Conservation (phyloP, 2,329 filamentous ascomycete species). For the Phaeoacremonium minimum region DNA sequence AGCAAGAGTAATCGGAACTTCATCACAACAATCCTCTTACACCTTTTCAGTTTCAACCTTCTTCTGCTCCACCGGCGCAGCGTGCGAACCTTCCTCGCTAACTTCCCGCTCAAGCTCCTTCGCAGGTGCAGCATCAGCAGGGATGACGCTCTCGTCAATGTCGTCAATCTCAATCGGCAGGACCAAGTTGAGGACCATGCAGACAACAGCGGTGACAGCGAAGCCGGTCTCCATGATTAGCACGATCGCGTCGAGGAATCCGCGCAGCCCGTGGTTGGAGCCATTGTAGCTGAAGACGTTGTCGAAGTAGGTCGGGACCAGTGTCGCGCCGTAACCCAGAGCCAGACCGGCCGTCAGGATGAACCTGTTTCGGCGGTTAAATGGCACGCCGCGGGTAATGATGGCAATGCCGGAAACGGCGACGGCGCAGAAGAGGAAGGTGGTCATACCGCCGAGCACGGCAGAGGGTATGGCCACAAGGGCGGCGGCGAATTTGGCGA, state of each 20-base stretch:
- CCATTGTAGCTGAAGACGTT: slow-evolving; percentile 71
- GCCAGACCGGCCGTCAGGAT: slow-evolving; percentile 73
- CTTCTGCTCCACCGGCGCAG: slow-evolving; percentile 1
- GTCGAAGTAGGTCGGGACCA: slow-evolving; percentile 63
- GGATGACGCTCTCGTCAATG: slow-evolving; percentile 35
- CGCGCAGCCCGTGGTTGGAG: slow-evolving; percentile 60
- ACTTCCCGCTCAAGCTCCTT: background rate
- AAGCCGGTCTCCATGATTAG: slow-evolving; percentile 74
- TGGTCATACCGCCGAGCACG: slow-evolving; percentile 69
- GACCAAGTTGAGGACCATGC: slow-evolving; percentile 68
- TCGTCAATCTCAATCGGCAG: slow-evolving; percentile 75
- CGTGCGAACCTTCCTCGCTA: background rate
- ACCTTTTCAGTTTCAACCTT: too few species aligned
- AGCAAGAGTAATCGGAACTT: too few species aligned
- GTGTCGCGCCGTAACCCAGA: slow-evolving; percentile 67
- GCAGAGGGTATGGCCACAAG: slow-evolving; percentile 69
- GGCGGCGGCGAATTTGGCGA: slow-evolving; percentile 77
- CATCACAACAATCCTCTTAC: too few species aligned
- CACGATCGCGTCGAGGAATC: slow-evolving; percentile 71
- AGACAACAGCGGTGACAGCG: slow-evolving; percentile 68
- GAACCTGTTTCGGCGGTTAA: slow-evolving; percentile 77
- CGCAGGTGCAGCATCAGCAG: slow-evolving; percentile 1
- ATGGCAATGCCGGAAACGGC: slow-evolving; percentile 75
- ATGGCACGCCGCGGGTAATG: slow-evolving; percentile 62
- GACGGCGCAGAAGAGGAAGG: slow-evolving; percentile 75